Base-by-base conservation (phyloP, 148 eudicot genomes). In the Diospyros lotus region DNA sequence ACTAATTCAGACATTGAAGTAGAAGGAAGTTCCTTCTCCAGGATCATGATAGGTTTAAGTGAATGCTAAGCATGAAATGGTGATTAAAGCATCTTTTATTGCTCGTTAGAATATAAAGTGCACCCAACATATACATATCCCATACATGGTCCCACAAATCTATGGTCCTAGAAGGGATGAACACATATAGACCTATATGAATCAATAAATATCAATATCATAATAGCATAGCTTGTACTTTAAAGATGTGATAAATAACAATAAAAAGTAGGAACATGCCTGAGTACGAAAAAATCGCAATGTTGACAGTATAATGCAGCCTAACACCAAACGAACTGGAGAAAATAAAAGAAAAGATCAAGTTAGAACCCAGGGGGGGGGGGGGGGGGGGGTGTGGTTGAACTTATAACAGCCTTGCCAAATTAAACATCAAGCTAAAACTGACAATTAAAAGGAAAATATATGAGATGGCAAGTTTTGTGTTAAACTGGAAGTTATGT, bases 291-390 rank as follows among this genome's bases (percentile, higher is more conserved):
- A 84, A 82, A 92, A 87, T 9, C 88, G 89, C 69, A 95, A 72
- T 64, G 98, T 80, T 74, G 80, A 86, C 79, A 95, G 71, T 66
- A 88, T 87, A 72, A 90, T 79, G 87, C 87, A 79, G 54, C 98
- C 98, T 80, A 95, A 74, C 76, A 84, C 86, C 88, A 90, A 75
- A 59, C 98, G 96, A 78, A 95, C 98, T 95, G 55, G 50, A 80
- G 45, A 60, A 76, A 73, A 9, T 12, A 51, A 28, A 2, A 28
- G 61, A 45, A 58, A 14, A 59, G 7, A 48, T 44, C 44, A 65
- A 70, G 54, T 50, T 28, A 48, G 52, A 48, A 48, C 1, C 8
- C 52, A n/a, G 28, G 0, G 28, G 28, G 28, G 28, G 28, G 28
- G 28, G 28, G 28, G 28, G 28, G 28, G 28, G 28, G 28, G 28